Percentiles rank a stretch among this genome's conserved stretches.
phyloP scores from a whole-genome alignment of 768 basidiomycete genomes.

The Erythrobasidium yunnanense region DNA sequence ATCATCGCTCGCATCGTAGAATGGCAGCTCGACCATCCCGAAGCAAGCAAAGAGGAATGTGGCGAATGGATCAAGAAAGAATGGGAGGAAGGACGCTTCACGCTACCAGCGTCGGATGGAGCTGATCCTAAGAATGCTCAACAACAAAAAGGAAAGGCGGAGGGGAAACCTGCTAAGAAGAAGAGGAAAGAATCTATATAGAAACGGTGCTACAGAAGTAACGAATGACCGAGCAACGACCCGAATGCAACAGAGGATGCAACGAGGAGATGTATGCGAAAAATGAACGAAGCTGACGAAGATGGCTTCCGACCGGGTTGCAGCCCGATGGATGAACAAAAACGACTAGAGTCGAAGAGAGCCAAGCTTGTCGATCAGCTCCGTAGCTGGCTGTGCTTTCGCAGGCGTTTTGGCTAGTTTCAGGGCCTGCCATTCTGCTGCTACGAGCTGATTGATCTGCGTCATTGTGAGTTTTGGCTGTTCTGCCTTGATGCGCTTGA shows the following conservation, averaged over 20 bases:
- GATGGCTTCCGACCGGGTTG: too few species aligned
- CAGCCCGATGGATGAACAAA: too few species aligned
- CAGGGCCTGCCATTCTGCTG: conserved; percentile 4
- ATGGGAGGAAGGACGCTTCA: conserved; percentile 36
- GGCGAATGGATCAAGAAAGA: conserved; percentile 57
- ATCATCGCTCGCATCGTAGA: conserved; percentile 58
- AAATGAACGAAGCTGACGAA: too few species aligned
- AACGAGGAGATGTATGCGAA: too few species aligned
- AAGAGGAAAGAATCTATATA: conserved; percentile 1
- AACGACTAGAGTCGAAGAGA: too few species aligned
- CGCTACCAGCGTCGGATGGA: not conserved
- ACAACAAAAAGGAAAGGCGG: conserved; percentile 5
- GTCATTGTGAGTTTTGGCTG: conserved; percentile 7
- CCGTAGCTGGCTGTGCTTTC: not conserved
- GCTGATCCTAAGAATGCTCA: not conserved
- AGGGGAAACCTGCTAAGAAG: conserved; percentile 1
- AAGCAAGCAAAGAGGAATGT: conserved; percentile 57
- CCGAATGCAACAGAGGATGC: too few species aligned
- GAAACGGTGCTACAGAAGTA: too few species aligned
- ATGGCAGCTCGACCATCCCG: conserved; percentile 77
- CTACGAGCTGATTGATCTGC: conserved; percentile 19
- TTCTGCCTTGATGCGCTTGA: conserved; percentile 14
- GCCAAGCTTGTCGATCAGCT: not conserved
- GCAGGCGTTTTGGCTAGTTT: not conserved
- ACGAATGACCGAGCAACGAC: too few species aligned